These are phyloP conservation scores for Pleurotus eryngii DNA, from an alignment of 768 basidiomycete genomes.

Conservation along the genomic window DNA sequence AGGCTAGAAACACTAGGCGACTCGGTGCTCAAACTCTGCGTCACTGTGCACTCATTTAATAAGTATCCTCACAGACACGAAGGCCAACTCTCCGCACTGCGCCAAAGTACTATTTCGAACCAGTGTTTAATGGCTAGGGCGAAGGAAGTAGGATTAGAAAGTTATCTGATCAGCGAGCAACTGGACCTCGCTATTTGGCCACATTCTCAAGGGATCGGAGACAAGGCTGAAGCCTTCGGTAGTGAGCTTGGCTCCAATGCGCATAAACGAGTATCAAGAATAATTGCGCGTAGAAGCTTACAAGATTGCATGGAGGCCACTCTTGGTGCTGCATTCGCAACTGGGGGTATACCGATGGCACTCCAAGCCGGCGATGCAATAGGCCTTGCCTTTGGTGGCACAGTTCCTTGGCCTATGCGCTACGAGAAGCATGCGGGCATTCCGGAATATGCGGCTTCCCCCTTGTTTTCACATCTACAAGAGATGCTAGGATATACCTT, in stretches of 20 bases:
- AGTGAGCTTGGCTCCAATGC: conserved; percentile 11
- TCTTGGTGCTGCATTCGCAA: conserved; percentile 71
- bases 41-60: conserved; percentile 75
- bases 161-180: conserved; percentile 59
- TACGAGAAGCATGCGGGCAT: conserved; percentile 30
- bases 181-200: conserved; percentile 57
- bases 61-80: conserved; percentile 76
- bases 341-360: conserved; percentile 70
- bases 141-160: conserved; percentile 58
- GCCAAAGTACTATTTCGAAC: conserved; percentile 68
- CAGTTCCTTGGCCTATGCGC: conserved; percentile 63
- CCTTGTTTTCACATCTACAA: conserved; percentile 55
- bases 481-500: conserved; percentile 70
- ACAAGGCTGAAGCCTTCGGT: conserved; percentile 18
- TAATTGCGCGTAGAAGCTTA: conserved; percentile 64
- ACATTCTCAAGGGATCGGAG: conserved; percentile 40
- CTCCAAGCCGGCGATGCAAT: conserved; percentile 61
- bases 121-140: conserved; percentile 66
- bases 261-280: conserved; percentile 35
- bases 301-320: conserved; percentile 90
- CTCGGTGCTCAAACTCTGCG: conserved; percentile 72
- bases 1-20: conserved; percentile 87
- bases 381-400: conserved; percentile 71
- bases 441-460: background rate
- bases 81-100: conserved; percentile 70